phyloP scores from a whole-genome alignment of 192 early-diverging fungal species.

The Umbelopsis ramanniana region DNA sequence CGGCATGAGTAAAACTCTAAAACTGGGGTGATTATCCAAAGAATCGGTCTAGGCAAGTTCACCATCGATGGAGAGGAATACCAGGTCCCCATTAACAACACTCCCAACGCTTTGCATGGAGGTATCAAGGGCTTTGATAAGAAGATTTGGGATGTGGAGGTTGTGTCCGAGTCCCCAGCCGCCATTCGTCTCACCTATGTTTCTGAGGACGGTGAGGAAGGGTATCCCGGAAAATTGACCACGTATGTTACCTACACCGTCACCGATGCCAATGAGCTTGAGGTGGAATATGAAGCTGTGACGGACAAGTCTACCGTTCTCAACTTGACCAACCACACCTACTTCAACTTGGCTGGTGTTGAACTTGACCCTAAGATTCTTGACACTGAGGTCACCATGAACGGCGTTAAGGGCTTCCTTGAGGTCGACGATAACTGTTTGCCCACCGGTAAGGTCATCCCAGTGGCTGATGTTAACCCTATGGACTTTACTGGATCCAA shows the following conservation, averaged over 20 bases:
- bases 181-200: slow-evolving; percentile 59
- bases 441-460: slow-evolving; percentile 72
- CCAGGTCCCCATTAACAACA: slow-evolving; percentile 67
- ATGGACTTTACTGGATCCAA: slow-evolving; percentile 66
- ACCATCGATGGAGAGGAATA: slow-evolving; percentile 61
- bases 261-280: slow-evolving; percentile 51
- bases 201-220: slow-evolving; percentile 78
- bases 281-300: slow-evolving; percentile 55
- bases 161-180: slow-evolving; percentile 49
- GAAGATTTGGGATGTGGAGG: slow-evolving; percentile 56
- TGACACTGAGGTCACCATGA: slow-evolving; percentile 58
- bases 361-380: slow-evolving; percentile 47
- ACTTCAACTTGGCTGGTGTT: slow-evolving; percentile 86
- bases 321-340: slow-evolving; percentile 87
- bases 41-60: slow-evolving; percentile 67
- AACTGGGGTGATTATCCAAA: slow-evolving; percentile 3
- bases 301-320: slow-evolving; percentile 61
- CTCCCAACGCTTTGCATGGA: slow-evolving; percentile 83
- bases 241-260: slow-evolving; percentile 64
- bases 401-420: slow-evolving; percentile 54
- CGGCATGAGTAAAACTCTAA: neutral
- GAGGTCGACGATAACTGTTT: slow-evolving; percentile 59
- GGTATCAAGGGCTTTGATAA: slow-evolving; percentile 78
- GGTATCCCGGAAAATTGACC: slow-evolving; percentile 75
- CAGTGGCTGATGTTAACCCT: slow-evolving; percentile 38